Evolutionary conservation across 257 asterid species (phyloP), one percentile per base, ranked within the genome.

Genomic region (Ballota nigra): DNA sequence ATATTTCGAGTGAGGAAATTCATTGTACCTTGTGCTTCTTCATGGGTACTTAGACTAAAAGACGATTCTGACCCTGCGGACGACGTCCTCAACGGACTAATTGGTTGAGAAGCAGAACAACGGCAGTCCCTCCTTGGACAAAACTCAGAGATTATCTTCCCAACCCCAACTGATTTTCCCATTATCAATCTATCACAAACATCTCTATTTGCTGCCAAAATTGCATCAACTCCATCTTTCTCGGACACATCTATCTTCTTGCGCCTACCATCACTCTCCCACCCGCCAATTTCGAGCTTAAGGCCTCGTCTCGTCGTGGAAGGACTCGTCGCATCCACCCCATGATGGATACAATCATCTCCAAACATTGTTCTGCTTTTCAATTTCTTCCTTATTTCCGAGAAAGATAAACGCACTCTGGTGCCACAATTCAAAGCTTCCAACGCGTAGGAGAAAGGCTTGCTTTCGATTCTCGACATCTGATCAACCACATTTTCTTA

Each of bases 361-460:
- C 75, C 59, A 15, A 72, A 66, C 24, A 34, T 11, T 4, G 74
- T 19, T 59, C 65, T 70, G 29, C 16, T 31, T 55, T 71, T 83
- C 45, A 87, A 70, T 74, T 73, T 85, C 67, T 79, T 81, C 78
- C 65, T 83, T 38, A 89, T 87, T n/a, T 79, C 85, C 64, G 83
- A 84, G 78, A 85, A 79, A 31, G 70, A 67, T 41, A 68, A 47
- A 12, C 41, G 57, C 60, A 83, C 38, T 57, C 63, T 57, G 63
- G 12, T 79, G 69, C 81, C 83, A 10, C 84, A 55, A 45, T 55
- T 80, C 83, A 91, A 41, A 67, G 81, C 71, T 68, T 85, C 85
- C 72, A 88, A 64, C 23, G 92, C 91, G 74, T 77, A 79, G 5
- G 92, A 78, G 86, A 88, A 85, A 10, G 84, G 85, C 29, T 68